These are phyloP conservation scores for Phialophora macrospora DNA, from an alignment of 2,329 filamentous ascomycete genomes.

Conservation along the genomic window DNA sequence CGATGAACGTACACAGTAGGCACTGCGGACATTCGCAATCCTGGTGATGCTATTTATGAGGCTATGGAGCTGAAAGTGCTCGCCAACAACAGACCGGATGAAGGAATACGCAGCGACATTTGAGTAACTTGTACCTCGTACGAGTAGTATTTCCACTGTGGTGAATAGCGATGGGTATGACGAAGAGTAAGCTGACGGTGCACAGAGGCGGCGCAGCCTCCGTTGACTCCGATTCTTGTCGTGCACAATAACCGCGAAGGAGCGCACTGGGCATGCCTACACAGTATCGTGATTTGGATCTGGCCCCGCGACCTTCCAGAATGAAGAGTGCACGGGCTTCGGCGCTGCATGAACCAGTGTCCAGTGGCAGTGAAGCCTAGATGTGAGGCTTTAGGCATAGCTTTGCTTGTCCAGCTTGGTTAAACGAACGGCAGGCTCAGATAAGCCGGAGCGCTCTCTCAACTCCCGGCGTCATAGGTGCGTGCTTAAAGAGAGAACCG, in stretches of 20 bases:
- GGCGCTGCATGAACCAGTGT: not conserved
- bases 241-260: not conserved
- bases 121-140: conserved; percentile 1
- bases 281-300: not conserved
- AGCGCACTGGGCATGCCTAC: conserved; percentile 6
- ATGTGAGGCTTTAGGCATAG: conserved; percentile 6
- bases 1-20: conserved; percentile 1
- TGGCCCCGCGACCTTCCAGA: conserved; percentile 14
- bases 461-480: not conserved
- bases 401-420: not conserved
- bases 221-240: conserved; percentile 5
- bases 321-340: conserved; percentile 12
- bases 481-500: conserved; percentile 7
- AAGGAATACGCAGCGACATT: conserved; percentile 3
- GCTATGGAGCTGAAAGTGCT: conserved; percentile 1
- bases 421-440: conserved; percentile 1
- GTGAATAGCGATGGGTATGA: conserved; percentile 4
- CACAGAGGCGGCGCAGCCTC: conserved; percentile 7
- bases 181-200: conserved; percentile 9
- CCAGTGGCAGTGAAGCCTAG: conserved; percentile 2
- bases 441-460: conserved; percentile 4
- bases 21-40: not conserved
- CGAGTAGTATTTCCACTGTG: not conserved
- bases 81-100: conserved; percentile 5
- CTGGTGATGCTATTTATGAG: conserved; percentile 17